A percentile compares a stretch with the other conserved stretches of the same genome.
Conservation (phyloP, 345 rosid genomes). For the Eucalyptus erythrocorys region DNA sequence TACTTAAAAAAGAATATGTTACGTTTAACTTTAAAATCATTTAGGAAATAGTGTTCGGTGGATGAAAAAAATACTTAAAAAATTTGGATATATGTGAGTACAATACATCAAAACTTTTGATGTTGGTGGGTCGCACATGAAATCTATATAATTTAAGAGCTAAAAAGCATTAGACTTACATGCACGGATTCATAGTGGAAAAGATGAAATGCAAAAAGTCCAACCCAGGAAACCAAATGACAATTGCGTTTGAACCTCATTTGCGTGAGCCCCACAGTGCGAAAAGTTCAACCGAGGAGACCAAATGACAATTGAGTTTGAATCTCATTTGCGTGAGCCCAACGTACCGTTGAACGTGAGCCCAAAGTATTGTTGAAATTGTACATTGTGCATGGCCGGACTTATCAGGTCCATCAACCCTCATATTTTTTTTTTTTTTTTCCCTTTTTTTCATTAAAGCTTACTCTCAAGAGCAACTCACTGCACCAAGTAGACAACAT, state of each 20-base stretch:
- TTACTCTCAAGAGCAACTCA: too few relatives aligned
- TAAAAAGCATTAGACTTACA: not conserved
- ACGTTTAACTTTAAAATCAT: too few relatives aligned
- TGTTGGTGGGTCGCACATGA: not conserved
- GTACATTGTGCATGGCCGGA: too few relatives aligned
- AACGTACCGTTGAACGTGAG: too few relatives aligned
- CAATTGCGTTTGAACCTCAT: not conserved
- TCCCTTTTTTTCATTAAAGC: too few relatives aligned
- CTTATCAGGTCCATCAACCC: too few relatives aligned
- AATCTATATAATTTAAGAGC: not conserved
- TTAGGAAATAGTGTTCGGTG: fast-evolving
- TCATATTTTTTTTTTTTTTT: too few relatives aligned
- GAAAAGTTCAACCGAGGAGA: not conserved
- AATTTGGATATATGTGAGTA: not conserved
- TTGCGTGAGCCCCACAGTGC: too few relatives aligned
- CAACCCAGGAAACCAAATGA: not conserved
- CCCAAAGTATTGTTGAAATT: too few relatives aligned
- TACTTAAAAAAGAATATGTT: too few relatives aligned
- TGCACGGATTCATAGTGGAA: not conserved
- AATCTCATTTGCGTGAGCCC: too few relatives aligned
- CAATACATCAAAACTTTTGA: not conserved
- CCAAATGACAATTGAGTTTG: not conserved
- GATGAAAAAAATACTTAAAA: not conserved
- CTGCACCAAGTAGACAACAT: too few relatives aligned
- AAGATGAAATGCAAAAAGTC: not conserved